Evolutionary conservation across 345 rosid genomes (phyloP), one percentile per base, ranked within the genome.

Genomic region (Corchorus capsularis): DNA sequence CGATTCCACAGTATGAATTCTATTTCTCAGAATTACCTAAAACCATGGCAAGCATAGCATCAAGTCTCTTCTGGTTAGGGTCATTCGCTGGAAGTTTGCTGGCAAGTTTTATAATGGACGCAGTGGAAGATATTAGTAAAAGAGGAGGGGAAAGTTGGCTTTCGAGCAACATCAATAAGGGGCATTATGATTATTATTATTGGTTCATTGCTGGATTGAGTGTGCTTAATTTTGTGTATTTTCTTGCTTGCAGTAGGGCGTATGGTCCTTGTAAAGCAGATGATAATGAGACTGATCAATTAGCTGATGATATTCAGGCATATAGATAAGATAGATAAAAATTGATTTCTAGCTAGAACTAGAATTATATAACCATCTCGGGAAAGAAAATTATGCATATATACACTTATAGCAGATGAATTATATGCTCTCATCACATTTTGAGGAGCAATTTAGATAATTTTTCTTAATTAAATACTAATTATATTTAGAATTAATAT

Each of bases 151-250:
- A 41, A 60, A 83, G 89, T 35, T 84, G 95, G 97, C 81, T 91
- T 27, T 79, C 85, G 1, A 78, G 72, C 63, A 82, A 88, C 52
- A 72, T 88, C 41, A 76, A 89, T 67, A 77, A 78, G 63, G 92
- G 89, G 10, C 94, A 79, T 69, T 88, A 82, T 69, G 95, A 88
- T 61, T 85, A 84, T 54, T 91, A 84, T 59, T 88, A 83, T 41
- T 87, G 87, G 84, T 60, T 91, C 71, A 75, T 88, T 50, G 81
- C 80, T 0, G 77, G 60, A 12, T 59, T 91, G 77, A 63, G 83
- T 61, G 19, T 79, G 34, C 66, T 73, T 52, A 91, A 83, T 76
- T 81, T 89, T 62, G 0, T 83, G 2, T 82, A 83, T 71, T 86
- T 72, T 59, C 32, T 86, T 50, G 75, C 54, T 20, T 85, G 89